Evolutionary conservation across 2,329 filamentous ascomycete genomes (phyloP).

Genomic region (Alternaria solani): DNA sequence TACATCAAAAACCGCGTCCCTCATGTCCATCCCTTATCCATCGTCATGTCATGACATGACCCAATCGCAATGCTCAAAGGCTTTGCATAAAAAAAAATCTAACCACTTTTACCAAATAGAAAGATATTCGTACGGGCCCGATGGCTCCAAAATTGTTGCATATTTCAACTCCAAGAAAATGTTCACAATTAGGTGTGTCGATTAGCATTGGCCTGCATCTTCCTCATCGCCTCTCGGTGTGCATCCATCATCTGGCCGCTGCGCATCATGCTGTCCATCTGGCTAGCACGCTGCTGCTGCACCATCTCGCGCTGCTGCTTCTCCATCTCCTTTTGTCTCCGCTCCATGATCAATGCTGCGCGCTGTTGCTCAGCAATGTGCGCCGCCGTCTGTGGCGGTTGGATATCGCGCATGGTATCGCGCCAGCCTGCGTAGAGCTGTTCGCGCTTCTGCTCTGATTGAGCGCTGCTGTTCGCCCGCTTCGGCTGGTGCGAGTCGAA

Average conservation of each 20-base stretch:
- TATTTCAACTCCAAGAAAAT: neutral
- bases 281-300: slow-evolving; percentile 66
- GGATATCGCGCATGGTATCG: slow-evolving; percentile 41
- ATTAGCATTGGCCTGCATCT: slow-evolving; percentile 73
- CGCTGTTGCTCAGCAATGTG: slow-evolving; percentile 48
- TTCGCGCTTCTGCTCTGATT: slow-evolving; percentile 44
- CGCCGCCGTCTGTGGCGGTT: slow-evolving; percentile 28
- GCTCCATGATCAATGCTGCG: slow-evolving; percentile 65
- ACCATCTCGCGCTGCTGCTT: slow-evolving; percentile 66
- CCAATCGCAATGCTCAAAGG: neutral
- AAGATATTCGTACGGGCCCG: neutral
- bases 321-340: slow-evolving; percentile 68
- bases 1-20: neutral
- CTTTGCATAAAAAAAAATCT: neutral
- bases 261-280: slow-evolving; percentile 78
- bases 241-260: slow-evolving; percentile 76
- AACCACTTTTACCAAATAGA: neutral
- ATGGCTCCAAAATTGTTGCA: neutral
- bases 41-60: neutral
- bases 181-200: slow-evolving; percentile 30
- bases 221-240: slow-evolving; percentile 80
- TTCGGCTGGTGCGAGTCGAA: slow-evolving; percentile 52
- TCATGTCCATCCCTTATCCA: neutral
- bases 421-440: slow-evolving; percentile 48
- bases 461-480: slow-evolving; percentile 32